These are phyloP conservation scores for Hypericum androsaemum DNA, from an alignment of 345 rosid species.

Conservation along the genomic window DNA sequence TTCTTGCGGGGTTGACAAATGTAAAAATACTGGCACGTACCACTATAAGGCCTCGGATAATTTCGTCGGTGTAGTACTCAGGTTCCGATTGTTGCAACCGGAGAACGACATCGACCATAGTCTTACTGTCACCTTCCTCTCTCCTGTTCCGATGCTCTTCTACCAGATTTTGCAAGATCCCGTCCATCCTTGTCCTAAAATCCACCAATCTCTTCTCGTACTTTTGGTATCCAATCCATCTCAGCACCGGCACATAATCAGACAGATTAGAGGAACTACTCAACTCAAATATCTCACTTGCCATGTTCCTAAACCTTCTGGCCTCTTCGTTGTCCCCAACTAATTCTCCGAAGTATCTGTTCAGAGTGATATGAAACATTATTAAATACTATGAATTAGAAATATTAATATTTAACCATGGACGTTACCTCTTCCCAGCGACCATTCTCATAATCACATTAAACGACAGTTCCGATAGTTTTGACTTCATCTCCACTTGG, in stretches of 20 bases:
- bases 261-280: background rate
- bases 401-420: no score
- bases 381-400: no score
- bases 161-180: slow-evolving; percentile 14
- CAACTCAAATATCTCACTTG: background rate
- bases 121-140: slow-evolving; percentile 12
- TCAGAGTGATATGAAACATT: no score
- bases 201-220: slow-evolving; percentile 10
- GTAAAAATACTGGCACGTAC: background rate
- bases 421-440: background rate
- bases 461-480: background rate
- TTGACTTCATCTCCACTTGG: background rate
- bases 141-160: slow-evolving; percentile 26
- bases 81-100: slow-evolving; percentile 1
- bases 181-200: slow-evolving; percentile 2
- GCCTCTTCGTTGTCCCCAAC: background rate
- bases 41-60: background rate
- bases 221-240: background rate
- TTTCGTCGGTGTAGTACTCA: background rate
- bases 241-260: background rate
- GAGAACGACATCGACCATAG: slow-evolving; percentile 24
- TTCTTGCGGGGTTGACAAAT: no score
- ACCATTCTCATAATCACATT: background rate
- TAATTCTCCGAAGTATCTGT: background rate
- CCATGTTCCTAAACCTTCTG: background rate